Evolutionary conservation across 495 filamentous ascomycete genomes (phyloP), one percentile per base, ranked within the genome.

Genomic region (Aspergillus avenaceus): DNA sequence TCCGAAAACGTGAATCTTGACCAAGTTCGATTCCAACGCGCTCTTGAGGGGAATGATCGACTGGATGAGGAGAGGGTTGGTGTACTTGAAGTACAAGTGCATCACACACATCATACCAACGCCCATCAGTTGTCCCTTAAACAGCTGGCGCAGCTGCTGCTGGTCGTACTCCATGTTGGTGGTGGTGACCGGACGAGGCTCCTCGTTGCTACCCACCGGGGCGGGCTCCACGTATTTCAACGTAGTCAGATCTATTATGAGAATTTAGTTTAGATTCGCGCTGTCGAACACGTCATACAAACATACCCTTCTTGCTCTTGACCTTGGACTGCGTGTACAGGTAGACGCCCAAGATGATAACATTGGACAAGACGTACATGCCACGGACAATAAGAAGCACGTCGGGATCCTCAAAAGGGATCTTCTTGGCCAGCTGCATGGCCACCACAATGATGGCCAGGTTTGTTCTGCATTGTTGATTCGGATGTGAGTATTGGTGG

Each of bases 81-180:
- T 96, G 86, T 96, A 97, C 72, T 96, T 88, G 77, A 98, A 84
- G 84, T 97, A 97, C 57, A 97, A 53, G 76, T 97, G 93, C 93
- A 98, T 97, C 63, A 96, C 84, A 53, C 71, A 82, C 93, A 97
- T 97, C 93, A 98, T 97, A 61, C 81, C 90, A 42, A 98, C 77
- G 43, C 93, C 93, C 86, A 95, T 96, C 55, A 95, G 72, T 68
- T 96, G 91, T 56, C 84, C 78, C 75, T 90, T 91, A 73, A 87
- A 86, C 57, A 88, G 75, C 56, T 78, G 78, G 73, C 85, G 85
- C 62, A 97, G 79, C 74, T 98, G 93, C 49, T 76, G 73, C 58
- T 84, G 72, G 67, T 98, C 93, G 78, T 98, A 97, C 54, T 88
- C 89, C 69, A 91, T 85, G 69, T 95, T 80, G 55, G 93, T 98